Conservation (phyloP, 2,329 filamentous ascomycete genomes). For the Byssothecium circinans region DNA sequence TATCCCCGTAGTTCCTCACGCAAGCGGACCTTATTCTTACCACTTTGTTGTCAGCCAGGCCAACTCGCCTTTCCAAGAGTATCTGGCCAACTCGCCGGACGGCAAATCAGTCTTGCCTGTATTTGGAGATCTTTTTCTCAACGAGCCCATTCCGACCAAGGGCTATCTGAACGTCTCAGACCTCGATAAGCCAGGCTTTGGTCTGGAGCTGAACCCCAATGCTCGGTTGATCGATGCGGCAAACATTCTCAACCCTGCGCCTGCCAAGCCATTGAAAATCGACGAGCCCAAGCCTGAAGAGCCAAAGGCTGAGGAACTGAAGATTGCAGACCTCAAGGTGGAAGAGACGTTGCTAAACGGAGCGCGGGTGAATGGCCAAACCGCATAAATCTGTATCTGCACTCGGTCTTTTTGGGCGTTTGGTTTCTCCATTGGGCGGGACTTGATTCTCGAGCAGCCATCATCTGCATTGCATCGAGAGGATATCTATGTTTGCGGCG, state of each 20-base stretch:
- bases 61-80: conserved; percentile 94
- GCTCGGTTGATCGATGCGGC: conserved; percentile 78
- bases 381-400: conserved; percentile 1
- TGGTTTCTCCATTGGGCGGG: not conserved
- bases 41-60: conserved; percentile 93
- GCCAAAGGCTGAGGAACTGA: conserved; percentile 28
- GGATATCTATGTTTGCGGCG: conserved; percentile 7
- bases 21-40: conserved; percentile 91
- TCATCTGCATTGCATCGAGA: conserved; percentile 13
- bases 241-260: conserved; percentile 70
- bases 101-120: conserved; percentile 88
- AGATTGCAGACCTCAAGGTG: conserved; percentile 25
- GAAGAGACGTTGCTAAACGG: conserved; percentile 11
- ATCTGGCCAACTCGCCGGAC: conserved; percentile 89
- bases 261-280: conserved; percentile 44
- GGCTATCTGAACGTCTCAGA: conserved; percentile 79
- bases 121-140: conserved; percentile 86
- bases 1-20: conserved; percentile 92
- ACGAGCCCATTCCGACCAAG: conserved; percentile 84
- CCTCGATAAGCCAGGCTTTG: conserved; percentile 88
- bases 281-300: conserved; percentile 20
- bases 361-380: conserved; percentile 14
- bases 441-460: not conserved
- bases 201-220: conserved; percentile 80
- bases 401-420: not conserved